Percentiles rank a stretch among this genome's conserved stretches.
phyloP scores from a whole-genome alignment of 371 early-diverging fungal species.

The Mucor piriformis region DNA sequence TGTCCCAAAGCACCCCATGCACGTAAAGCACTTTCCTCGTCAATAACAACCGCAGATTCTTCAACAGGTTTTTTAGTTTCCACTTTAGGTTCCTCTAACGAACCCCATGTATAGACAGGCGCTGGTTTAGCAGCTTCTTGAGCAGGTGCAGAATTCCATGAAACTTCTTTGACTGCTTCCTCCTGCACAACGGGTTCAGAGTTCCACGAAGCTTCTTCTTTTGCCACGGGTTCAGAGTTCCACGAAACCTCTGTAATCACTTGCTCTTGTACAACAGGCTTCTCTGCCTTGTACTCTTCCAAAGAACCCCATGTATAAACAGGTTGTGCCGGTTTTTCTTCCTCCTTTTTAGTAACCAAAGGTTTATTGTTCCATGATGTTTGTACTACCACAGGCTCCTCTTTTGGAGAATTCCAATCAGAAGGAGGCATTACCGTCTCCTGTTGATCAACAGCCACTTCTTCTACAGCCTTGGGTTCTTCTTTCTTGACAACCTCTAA shows the following conservation, averaged over 20 bases:
- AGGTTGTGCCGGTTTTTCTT: background rate
- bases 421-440: background rate
- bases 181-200: background rate
- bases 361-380: background rate
- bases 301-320: conserved; percentile 5
- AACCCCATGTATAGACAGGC: conserved; percentile 3
- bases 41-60: background rate
- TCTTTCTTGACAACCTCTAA: background rate
- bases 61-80: background rate
- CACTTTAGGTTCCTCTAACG: conserved; percentile 1
- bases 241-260: background rate
- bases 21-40: conserved; percentile 1
- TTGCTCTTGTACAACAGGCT: background rate
- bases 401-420: no score
- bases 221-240: background rate
- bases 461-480: background rate
- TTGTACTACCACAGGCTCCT: no score
- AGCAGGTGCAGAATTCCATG: no score
- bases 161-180: background rate
- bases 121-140: background rate
- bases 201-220: background rate
- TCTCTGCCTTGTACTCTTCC: background rate
- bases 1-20: conserved; percentile 1
- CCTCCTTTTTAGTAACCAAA: background rate
- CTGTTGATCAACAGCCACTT: no score